These are phyloP conservation scores for Penicillium sumatraense DNA, from an alignment of 2,329 filamentous ascomycete genomes.

Conservation along the genomic window DNA sequence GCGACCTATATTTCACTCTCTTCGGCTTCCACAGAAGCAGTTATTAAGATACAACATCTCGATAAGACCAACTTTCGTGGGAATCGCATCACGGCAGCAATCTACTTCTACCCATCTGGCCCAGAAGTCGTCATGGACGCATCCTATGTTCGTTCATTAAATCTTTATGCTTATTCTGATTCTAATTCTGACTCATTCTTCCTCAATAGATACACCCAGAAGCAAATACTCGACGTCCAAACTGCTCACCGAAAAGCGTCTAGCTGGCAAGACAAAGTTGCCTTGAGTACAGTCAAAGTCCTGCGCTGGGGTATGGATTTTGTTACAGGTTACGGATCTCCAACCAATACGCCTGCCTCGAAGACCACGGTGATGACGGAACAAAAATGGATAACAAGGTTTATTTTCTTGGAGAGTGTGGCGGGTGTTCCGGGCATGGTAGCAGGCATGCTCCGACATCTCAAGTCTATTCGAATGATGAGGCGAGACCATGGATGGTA, in stretches of 20 bases:
- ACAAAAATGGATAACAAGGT: slow-evolving; percentile 84
- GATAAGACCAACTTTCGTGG: not conserved
- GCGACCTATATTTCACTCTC: not conserved
- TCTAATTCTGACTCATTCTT: slow-evolving; percentile 14
- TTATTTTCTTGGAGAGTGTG: slow-evolving; percentile 92
- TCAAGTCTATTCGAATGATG: slow-evolving; percentile 80
- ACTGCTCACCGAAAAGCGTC: slow-evolving; percentile 77
- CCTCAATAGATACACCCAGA: slow-evolving; percentile 64
- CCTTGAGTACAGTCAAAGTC: slow-evolving; percentile 75
- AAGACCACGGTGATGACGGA: slow-evolving; percentile 72
- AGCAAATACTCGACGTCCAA: slow-evolving; percentile 75
- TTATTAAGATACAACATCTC: not conserved
- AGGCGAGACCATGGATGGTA: slow-evolving; percentile 90
- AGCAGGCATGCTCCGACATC: slow-evolving; percentile 88
- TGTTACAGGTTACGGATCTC: slow-evolving; percentile 76
- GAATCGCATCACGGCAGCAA: not conserved
- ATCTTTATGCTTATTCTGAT: not conserved
- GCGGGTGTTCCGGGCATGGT: slow-evolving; percentile 98
- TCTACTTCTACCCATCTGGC: not conserved
- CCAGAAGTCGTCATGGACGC: slow-evolving; percentile 16
- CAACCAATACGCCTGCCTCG: slow-evolving; percentile 47
- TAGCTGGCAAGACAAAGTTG: slow-evolving; percentile 76
- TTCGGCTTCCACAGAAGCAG: not conserved
- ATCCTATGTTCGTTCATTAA: slow-evolving; percentile 51
- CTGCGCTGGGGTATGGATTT: slow-evolving; percentile 81